Conservation (phyloP, 108 stramenopile species). For the Cylindrotheca fusiformis region DNA sequence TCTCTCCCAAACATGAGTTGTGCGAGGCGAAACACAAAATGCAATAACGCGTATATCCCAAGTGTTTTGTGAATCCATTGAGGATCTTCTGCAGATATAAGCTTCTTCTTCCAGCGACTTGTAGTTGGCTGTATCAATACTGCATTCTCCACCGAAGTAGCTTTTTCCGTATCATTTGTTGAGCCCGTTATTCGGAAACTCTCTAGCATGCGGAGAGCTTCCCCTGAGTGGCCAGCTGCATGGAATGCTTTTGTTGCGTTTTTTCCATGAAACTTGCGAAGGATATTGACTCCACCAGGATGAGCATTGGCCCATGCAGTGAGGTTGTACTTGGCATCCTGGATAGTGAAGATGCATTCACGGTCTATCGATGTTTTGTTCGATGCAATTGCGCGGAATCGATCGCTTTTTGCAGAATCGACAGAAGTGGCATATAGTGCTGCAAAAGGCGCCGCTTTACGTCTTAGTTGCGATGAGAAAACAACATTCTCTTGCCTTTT, state of each 20-base stretch:
- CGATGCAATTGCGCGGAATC: slow-evolving; percentile 26
- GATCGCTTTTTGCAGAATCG: no score
- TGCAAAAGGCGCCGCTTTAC: no score
- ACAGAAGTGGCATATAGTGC: no score
- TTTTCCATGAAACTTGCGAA: slow-evolving; percentile 46
- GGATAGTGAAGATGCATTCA: slow-evolving; percentile 38
- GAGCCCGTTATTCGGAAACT: slow-evolving; percentile 32
- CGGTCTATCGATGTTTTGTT: slow-evolving; percentile 4
- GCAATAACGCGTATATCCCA: slow-evolving; percentile 51
- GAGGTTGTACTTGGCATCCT: slow-evolving; percentile 38
- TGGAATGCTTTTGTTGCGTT: slow-evolving; percentile 63
- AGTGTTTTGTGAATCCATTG: slow-evolving; percentile 57
- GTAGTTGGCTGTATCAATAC: neutral
- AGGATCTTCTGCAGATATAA: slow-evolving; percentile 67
- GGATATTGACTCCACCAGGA: slow-evolving; percentile 52
- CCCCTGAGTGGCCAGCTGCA: slow-evolving; percentile 48
- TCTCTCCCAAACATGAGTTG: slow-evolving; percentile 63
- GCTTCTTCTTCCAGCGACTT: slow-evolving; percentile 23
- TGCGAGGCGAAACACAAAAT: slow-evolving; percentile 43
- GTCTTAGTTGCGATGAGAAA: no score
- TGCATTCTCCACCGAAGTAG: slow-evolving; percentile 1
- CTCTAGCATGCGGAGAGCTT: slow-evolving; percentile 44
- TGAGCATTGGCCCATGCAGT: slow-evolving; percentile 67
- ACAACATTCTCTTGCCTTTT: no score
- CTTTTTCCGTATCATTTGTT: neutral